Percentiles rank a stretch among this genome's conserved stretches.
phyloP scores from a whole-genome alignment of 169 alveolate species.

The Cryptosporidium canis region DNA sequence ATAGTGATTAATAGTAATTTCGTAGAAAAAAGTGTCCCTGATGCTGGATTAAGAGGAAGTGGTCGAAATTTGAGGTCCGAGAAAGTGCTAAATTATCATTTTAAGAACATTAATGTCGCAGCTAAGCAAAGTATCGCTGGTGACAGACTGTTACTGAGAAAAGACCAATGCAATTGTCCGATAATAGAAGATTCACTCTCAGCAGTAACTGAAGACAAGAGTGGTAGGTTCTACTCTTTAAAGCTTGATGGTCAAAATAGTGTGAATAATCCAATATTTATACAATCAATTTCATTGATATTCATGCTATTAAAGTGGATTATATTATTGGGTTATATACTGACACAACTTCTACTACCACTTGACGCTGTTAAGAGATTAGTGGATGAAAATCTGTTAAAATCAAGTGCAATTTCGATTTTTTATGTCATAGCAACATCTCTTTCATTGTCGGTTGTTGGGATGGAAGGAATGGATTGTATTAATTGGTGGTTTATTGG shows the following conservation, averaged over 20 bases:
- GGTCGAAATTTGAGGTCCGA: too few relatives aligned
- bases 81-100: not conserved
- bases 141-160: conserved; percentile 7
- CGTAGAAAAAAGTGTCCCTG: not conserved
- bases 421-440: conserved; percentile 15
- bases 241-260: conserved; percentile 27
- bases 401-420: conserved; percentile 24
- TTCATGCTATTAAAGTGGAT: conserved; percentile 20
- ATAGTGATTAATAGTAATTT: not conserved
- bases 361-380: not conserved
- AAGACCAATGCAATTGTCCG: conserved; percentile 29
- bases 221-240: not conserved
- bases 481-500: conserved; percentile 73
- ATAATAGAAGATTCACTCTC: not conserved
- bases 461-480: conserved; percentile 45
- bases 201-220: not conserved
- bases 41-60: not conserved
- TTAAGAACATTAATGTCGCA: not conserved
- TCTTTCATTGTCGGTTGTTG: conserved; percentile 3
- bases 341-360: conserved; percentile 21
- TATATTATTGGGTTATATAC: not conserved
- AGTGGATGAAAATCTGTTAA: not conserved
- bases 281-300: conserved; percentile 23
- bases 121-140: not conserved
- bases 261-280: conserved; percentile 4